phyloP scores from a whole-genome alignment of 495 filamentous ascomycete genomes.

The Neurospora intermedia region DNA sequence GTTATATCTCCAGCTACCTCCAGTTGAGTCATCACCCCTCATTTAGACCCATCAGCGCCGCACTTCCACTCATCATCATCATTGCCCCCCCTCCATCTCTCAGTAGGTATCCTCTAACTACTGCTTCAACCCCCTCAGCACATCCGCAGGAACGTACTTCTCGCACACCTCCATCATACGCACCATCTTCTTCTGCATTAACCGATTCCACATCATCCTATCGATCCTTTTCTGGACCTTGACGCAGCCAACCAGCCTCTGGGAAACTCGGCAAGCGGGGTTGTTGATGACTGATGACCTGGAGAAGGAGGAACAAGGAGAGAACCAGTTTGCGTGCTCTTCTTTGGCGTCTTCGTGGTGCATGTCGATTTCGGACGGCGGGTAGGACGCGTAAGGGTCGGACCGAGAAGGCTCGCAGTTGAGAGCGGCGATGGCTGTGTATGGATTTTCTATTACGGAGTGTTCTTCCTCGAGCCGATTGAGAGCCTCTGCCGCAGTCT shows the following conservation, averaged over 20 bases:
- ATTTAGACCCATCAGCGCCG: too few relatives aligned
- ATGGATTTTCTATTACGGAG: fast-evolving
- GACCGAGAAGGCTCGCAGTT: not conserved
- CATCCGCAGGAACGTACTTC: not conserved
- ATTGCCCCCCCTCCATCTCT: too few relatives aligned
- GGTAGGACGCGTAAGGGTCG: too few relatives aligned
- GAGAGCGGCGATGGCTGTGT: not conserved
- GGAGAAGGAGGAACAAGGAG: not conserved
- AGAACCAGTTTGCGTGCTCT: not conserved
- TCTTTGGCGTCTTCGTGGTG: not conserved
- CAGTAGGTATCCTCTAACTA: too few relatives aligned
- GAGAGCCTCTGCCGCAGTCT: not conserved
- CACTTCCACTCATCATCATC: too few relatives aligned
- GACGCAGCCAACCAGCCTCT: not conserved
- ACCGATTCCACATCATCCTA: not conserved
- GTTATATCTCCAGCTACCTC: too few relatives aligned
- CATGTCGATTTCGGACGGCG: not conserved
- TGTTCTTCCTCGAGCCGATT: not conserved
- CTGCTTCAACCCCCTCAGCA: not conserved
- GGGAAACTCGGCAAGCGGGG: fast-evolving
- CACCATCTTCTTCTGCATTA: not conserved
- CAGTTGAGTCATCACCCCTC: too few relatives aligned
- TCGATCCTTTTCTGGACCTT: not conserved
- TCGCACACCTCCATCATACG: not conserved
- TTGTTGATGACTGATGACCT: not conserved